Conservation (phyloP, 306 rosid genomes). For the Cercis canadensis region DNA sequence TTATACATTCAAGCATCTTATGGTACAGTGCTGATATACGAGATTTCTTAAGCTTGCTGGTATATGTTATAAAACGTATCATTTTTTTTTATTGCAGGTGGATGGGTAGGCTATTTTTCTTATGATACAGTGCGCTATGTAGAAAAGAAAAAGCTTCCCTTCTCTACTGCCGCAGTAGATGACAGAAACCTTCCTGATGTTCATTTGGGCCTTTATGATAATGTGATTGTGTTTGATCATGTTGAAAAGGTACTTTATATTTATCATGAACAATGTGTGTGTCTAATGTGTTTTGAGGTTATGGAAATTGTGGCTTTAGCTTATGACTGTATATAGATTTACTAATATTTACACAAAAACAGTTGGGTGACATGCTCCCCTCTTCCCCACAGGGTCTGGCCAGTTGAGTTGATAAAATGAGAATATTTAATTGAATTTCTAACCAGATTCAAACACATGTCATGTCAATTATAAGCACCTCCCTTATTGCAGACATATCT, state of each 20-base stretch:
- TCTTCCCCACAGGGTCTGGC: not conserved
- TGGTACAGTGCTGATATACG: no score
- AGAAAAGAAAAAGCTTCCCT: constrained; percentile 94
- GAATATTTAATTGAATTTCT: constrained; percentile 11
- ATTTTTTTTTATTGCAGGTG: constrained; percentile 61
- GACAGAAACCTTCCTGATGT: constrained; percentile 94
- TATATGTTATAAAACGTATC: constrained; percentile 17
- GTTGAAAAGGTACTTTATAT: constrained; percentile 75
- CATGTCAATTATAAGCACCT: constrained; percentile 17
- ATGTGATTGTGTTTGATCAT: constrained; percentile 92
- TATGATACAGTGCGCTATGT: constrained; percentile 95
- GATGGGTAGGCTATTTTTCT: constrained; percentile 97
- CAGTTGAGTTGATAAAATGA: constrained; percentile 20
- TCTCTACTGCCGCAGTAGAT: constrained; percentile 79
- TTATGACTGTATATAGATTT: not conserved
- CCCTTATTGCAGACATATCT: not conserved
- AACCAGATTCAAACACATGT: not conserved
- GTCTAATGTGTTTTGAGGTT: constrained; percentile 14
- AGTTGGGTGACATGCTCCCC: constrained; percentile 17
- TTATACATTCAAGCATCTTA: constrained; percentile 2
- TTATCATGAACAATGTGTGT: constrained; percentile 14
- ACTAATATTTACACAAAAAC: not conserved
- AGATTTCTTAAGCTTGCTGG: constrained; percentile 6
- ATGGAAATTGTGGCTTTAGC: constrained; percentile 19
- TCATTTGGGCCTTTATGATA: constrained; percentile 93